Base-by-base conservation (phyloP, 331 rosid species). In the Acacia concinna region DNA sequence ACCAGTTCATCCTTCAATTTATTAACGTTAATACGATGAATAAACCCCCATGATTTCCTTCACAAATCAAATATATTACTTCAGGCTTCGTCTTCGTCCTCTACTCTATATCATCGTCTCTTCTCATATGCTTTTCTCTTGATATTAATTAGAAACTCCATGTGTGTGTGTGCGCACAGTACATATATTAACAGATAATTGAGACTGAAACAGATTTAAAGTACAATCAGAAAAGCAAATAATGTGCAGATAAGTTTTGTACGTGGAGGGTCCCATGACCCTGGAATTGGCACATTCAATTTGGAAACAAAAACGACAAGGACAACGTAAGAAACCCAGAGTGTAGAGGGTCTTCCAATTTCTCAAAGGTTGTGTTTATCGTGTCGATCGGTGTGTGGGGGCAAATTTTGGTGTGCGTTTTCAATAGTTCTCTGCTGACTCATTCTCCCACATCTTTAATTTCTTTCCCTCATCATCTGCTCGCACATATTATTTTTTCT, bases 381-480 rank as follows among this genome's bases (percentile, higher is more conserved):
- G 35, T 23, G 47, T 27, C 37, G 31, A 38, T 51, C 3, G 54
- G 28, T 12, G 15, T 14, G 49, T 64, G 81, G 78, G 25, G 76
- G 31, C 59, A 60, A 62, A 21, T 38, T 74, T 77, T 73, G 20
- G 18, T 20, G 41, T 15, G 71, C 27, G 47, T 30, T 30, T 25
- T 32, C 31, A 54, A 60, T 79, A 76, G 80, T 71, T 76, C 79
- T 43, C 21, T 60, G 77, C 46, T 79, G 84, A 79, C 76, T 82
- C 80, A 76, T 21, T n/a, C n/a, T n/a, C n/a, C n/a, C n/a, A n/a
- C n/a, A n/a, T n/a, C n/a, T n/a, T n/a, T n/a, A n/a, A n/a, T n/a
- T n/a, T n/a, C n/a, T n/a, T n/a, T n/a, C n/a, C n/a, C n/a, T n/a
- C n/a, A n/a, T n/a, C n/a, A n/a, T n/a, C n/a, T n/a, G n/a, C n/a